Conservation (phyloP, 768 basidiomycete species). For the Trametes meyenii region DNA sequence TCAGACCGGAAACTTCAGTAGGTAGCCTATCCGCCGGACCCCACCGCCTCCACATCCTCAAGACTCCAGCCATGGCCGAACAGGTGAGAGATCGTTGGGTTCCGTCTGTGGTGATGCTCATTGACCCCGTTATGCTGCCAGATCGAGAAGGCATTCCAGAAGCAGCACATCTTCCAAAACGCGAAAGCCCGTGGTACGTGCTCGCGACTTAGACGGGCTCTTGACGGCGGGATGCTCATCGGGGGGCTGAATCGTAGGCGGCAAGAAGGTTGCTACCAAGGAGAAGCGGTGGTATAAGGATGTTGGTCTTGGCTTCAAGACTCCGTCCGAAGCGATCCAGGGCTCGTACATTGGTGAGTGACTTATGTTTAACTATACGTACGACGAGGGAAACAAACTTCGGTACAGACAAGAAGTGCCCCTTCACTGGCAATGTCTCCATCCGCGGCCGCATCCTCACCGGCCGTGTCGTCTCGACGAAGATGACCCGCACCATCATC, state of each 20-base stretch:
- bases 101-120: neutral
- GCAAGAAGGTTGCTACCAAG: conserved; percentile 92
- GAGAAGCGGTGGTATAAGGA: conserved; percentile 99
- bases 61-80: conserved; percentile 42
- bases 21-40: conserved; percentile 23
- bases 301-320: conserved; percentile 96
- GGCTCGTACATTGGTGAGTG: conserved; percentile 94
- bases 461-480: conserved; percentile 96
- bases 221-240: conserved; percentile 15
- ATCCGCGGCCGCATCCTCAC: conserved; percentile 99
- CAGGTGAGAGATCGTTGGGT: conserved; percentile 33
- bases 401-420: conserved; percentile 95
- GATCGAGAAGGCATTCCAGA: conserved; percentile 98
- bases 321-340: conserved; percentile 91
- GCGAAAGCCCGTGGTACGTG: conserved; percentile 88
- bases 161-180: conserved; percentile 98
- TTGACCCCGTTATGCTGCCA: conserved; percentile 37
- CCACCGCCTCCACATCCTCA: conserved; percentile 34
- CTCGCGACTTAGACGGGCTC: neutral
- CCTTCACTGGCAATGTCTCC: conserved; percentile 95
- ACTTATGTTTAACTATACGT: neutral
- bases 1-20: conserved; percentile 20
- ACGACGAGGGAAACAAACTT: conserved; percentile 2
- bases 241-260: conserved; percentile 46
- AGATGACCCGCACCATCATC: conserved; percentile 99